Evolutionary conservation across 1,284 basidiomycete species (phyloP).

Genomic region (Butyriboletus appendiculatus): DNA sequence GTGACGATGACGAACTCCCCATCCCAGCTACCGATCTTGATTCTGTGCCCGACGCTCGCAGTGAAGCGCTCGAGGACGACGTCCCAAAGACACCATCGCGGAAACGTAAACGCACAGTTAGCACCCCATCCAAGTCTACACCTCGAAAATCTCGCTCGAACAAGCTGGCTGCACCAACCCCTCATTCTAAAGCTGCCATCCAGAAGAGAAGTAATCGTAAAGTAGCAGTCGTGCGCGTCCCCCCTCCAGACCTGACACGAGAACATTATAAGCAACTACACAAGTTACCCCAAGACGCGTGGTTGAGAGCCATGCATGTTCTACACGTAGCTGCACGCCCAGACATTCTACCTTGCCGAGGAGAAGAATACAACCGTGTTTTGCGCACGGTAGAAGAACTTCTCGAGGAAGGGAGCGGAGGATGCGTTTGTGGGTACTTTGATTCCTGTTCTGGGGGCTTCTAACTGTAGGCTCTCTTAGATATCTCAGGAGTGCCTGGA

Average conservation of each 20-base stretch:
- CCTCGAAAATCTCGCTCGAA: slow-evolving; percentile 33
- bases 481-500: slow-evolving; percentile 97
- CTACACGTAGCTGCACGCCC: slow-evolving; percentile 95
- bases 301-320: slow-evolving; percentile 83
- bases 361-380: slow-evolving; percentile 84
- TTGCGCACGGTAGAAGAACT: slow-evolving; percentile 81
- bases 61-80: slow-evolving; percentile 14
- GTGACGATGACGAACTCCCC: slow-evolving; percentile 18
- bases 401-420: slow-evolving; percentile 90
- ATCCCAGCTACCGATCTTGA: neutral
- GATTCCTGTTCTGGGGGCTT: neutral
- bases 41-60: slow-evolving; percentile 10
- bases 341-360: slow-evolving; percentile 87
- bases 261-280: slow-evolving; percentile 40
- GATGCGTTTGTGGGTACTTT: slow-evolving; percentile 83
- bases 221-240: slow-evolving; percentile 37
- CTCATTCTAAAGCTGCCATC: slow-evolving; percentile 65
- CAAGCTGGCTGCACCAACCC: slow-evolving; percentile 56
- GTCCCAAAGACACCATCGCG: slow-evolving; percentile 40
- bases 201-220: slow-evolving; percentile 40
- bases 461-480: slow-evolving; percentile 42
- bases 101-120: slow-evolving; percentile 37
- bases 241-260: slow-evolving; percentile 39
- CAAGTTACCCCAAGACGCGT: slow-evolving; percentile 70
- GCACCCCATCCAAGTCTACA: slow-evolving; percentile 31